Evolutionary conservation across 306 rosid species (phyloP), one percentile per base, ranked within the genome.

Genomic region (Notholithocarpus densiflorus): DNA sequence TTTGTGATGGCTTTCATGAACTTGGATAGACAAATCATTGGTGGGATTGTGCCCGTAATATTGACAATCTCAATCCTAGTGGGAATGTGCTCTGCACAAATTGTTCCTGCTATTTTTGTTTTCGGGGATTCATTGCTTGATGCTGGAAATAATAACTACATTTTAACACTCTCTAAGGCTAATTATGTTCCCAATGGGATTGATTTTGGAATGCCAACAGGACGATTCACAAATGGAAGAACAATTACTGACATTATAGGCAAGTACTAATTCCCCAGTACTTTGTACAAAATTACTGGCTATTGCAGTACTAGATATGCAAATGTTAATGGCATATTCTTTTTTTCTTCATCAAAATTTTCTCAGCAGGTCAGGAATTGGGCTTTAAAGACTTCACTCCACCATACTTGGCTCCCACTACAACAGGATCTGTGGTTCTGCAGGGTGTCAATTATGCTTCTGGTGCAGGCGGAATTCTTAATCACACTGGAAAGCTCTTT

Each of bases 71-170:
- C 82, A 45, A 17, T 73, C 54, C 21, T 82, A 19, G 75, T 81
- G 69, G 65, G 81, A 24, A 76, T 55, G 52, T 85, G 88, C 76
- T 81, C 68, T 48, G 86, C 90, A 27, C 43, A 74, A 6, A 62
- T 60, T 60, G 37, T 72, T 61, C 87, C 93, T 7, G 89, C 94
- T 74, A 84, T 27, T 80, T 91, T 93, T 82, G 92, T 91, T 53
- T 93, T 91, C 32, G 93, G 97, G 21, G 97, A 93, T 77, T 89
- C 92, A 26, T 85, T 93, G 76, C 88, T 91, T 68, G 97, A 91
- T 65, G 91, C 14, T 0, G 97, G 98, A 57, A 91, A 91, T 85
- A 89, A 91, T 70, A 93, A 93, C 64, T 84, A 87, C 84, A 76
- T 91, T 31, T 19, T 72, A 52, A 57, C 97, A 5, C 81, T 91